A percentile compares a stretch with the other conserved stretches of the same genome.
Conservation (phyloP, 441 rosid genomes). For the Cnidoscolus chayamansa region DNA sequence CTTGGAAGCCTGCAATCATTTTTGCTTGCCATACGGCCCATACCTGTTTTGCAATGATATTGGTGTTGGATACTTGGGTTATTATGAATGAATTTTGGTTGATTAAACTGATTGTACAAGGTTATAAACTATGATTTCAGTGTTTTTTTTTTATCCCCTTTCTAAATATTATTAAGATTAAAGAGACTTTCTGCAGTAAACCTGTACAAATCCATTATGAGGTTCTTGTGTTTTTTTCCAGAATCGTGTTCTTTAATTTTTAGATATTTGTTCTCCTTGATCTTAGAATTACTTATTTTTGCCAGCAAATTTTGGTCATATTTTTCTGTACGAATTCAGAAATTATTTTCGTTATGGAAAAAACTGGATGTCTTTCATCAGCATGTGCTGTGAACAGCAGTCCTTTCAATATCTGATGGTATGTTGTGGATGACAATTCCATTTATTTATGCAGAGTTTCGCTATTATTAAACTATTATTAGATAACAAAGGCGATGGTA, state of each 20-base stretch:
- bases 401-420: not conserved
- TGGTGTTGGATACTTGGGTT: not conserved
- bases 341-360: conserved; percentile 2
- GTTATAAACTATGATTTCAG: not conserved
- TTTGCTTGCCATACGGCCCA: conserved; percentile 2
- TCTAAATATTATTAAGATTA: not conserved
- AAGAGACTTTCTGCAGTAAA: not conserved
- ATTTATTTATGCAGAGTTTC: conserved; percentile 60
- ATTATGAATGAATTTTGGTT: not conserved
- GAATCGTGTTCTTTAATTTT: not conserved
- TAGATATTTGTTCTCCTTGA: conserved; percentile 3
- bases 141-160: not conserved
- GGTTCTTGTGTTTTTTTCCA: not conserved
- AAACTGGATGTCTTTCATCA: not conserved
- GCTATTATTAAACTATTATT: conserved; percentile 52
- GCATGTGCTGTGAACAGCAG: not conserved
- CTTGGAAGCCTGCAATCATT: conserved; percentile 14
- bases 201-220: not conserved
- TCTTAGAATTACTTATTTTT: not conserved
- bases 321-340: not conserved
- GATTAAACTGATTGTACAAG: not conserved
- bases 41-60: not conserved
- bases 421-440: conserved; percentile 11
- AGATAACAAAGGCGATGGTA: conserved; percentile 44
- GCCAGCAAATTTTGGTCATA: not conserved